These are phyloP conservation scores for Apiotrichum gracile DNA, from an alignment of 1,284 basidiomycete genomes.

Conservation along the genomic window DNA sequence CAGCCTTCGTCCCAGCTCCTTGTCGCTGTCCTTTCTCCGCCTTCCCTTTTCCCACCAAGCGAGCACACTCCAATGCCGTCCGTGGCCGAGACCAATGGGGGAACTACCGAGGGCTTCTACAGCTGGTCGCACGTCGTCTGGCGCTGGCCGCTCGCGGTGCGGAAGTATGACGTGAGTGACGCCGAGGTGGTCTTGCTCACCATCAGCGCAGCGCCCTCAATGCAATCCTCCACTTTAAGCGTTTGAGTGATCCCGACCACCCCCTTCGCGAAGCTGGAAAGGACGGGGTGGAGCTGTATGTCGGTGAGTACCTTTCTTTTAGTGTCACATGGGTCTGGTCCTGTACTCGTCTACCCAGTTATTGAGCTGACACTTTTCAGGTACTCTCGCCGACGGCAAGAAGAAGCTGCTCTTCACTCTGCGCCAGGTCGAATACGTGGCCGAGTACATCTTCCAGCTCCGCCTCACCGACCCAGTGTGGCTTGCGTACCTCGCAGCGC, in stretches of 20 bases:
- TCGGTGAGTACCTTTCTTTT: constrained; percentile 52
- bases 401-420: constrained; percentile 69
- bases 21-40: too few species aligned
- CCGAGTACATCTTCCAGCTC: constrained; percentile 75
- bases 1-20: too few species aligned
- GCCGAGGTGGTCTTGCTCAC: not conserved
- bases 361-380: not conserved
- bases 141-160: constrained; percentile 24
- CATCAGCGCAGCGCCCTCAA: constrained; percentile 55
- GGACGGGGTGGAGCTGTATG: constrained; percentile 62
- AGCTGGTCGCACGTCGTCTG: constrained; percentile 36
- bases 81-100: too few species aligned
- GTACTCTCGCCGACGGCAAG: constrained; percentile 16
- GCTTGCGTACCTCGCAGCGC: constrained; percentile 2
- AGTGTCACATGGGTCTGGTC: not conserved
- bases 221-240: constrained; percentile 60
- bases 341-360: not conserved
- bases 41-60: too few species aligned
- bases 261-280: constrained; percentile 61
- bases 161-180: constrained; percentile 27
- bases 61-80: too few species aligned
- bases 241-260: constrained; percentile 62
- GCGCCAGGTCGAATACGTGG: constrained; percentile 72
- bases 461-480: constrained; percentile 54
- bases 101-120: constrained; percentile 37